These are phyloP conservation scores for Camelina laxa DNA, from an alignment of 345 rosid genomes.

Conservation along the genomic window DNA sequence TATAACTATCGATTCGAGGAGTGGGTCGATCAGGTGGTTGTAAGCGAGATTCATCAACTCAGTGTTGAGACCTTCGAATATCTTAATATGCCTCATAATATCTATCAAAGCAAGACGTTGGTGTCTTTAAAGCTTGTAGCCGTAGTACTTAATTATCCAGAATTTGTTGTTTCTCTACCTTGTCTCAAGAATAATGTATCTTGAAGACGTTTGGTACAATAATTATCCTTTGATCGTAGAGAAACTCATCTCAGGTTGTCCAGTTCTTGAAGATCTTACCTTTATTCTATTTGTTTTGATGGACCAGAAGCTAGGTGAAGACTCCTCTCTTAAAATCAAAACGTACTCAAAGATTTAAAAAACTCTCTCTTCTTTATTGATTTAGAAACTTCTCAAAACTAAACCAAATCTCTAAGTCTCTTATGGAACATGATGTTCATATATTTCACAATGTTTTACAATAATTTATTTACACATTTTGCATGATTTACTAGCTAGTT, in stretches of 20 bases:
- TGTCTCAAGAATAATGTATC: not conserved
- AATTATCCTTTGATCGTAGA: not conserved
- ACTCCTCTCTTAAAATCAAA: no score
- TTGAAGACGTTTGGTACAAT: not conserved
- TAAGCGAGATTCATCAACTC: not conserved
- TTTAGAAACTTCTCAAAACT: no score
- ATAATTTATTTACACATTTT: no score
- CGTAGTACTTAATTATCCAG: not conserved
- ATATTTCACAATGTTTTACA: no score
- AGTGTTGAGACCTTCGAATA: not conserved
- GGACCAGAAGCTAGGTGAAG: no score
- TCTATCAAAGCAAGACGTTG: constrained; percentile 12
- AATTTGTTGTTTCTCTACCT: not conserved
- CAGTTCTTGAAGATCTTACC: not conserved
- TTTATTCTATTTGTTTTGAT: no score
- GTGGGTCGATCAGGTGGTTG: not conserved
- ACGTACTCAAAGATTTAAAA: no score
- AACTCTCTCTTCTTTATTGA: no score
- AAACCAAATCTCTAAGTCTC: no score
- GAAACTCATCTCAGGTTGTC: constrained; percentile 5
- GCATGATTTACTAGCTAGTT: no score
- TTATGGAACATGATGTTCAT: no score
- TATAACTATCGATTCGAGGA: not conserved
- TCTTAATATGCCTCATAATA: not conserved
- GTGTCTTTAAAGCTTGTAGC: not conserved